These are phyloP conservation scores for Aspergillus neoniger DNA, from an alignment of 2,329 filamentous ascomycete species.

Conservation along the genomic window DNA sequence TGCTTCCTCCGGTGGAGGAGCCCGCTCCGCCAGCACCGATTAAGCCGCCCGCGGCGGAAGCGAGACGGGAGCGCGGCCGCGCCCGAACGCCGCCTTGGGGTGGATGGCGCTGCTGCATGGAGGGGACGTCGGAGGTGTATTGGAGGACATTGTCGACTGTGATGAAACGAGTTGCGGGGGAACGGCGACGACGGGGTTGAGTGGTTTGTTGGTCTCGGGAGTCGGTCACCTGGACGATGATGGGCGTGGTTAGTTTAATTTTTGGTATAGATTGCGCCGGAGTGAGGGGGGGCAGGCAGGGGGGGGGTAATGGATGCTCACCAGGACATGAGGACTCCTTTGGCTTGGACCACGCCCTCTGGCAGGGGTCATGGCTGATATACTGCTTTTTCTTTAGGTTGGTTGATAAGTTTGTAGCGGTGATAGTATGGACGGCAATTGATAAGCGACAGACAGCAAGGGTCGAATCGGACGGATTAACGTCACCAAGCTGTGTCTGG, in stretches of 20 bases:
- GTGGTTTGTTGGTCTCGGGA: conserved; percentile 43
- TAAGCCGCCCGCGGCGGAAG: conserved; percentile 32
- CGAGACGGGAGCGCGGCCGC: conserved; percentile 36
- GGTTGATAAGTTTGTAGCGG: background rate
- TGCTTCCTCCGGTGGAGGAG: conserved; percentile 29
- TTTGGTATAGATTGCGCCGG: background rate
- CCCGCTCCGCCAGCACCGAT: conserved; percentile 47
- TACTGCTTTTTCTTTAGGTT: background rate
- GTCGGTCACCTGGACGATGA: conserved; percentile 43
- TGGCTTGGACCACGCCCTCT: conserved; percentile 38
- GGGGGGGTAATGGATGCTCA: conserved; percentile 23
- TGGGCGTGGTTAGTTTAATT: background rate
- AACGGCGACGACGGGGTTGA: conserved; percentile 32
- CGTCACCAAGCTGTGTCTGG: background rate
- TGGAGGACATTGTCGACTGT: conserved; percentile 92
- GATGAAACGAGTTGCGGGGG: conserved; percentile 69
- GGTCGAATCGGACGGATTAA: background rate
- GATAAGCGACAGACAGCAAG: background rate
- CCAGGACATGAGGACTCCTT: conserved; percentile 49
- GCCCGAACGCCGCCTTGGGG: conserved; percentile 40
- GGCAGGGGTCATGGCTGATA: conserved; percentile 28
- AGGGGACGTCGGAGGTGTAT: conserved; percentile 91
- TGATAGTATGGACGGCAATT: background rate
- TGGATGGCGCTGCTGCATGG: conserved; percentile 80
- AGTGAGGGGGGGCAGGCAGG: conserved; percentile 1